phyloP scores from a whole-genome alignment of 129 eudicot genomes.

The Ambrosia trifida region DNA sequence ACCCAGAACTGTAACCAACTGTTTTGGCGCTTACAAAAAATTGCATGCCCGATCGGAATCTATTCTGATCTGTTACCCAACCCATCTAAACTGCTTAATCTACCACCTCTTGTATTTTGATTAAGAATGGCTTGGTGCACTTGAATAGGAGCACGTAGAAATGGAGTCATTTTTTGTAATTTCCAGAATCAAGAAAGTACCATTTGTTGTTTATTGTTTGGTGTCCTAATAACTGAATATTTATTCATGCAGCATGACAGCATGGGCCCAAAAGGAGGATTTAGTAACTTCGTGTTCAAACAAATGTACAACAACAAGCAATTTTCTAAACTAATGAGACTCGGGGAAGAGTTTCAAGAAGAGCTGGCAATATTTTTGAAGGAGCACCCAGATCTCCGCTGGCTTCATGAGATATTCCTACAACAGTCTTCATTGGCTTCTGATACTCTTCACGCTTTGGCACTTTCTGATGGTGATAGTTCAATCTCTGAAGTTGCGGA shows the following conservation, averaged over 20 bases:
- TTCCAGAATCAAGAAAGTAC: background rate
- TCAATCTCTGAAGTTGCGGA: slow-evolving; percentile 41
- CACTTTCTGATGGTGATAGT: slow-evolving; percentile 57
- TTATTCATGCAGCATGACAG: slow-evolving; percentile 67
- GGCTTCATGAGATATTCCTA: slow-evolving; percentile 92
- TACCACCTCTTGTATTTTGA: background rate
- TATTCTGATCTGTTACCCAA: too few relatives aligned
- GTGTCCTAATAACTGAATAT: slow-evolving; percentile 18
- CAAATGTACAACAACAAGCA: slow-evolving; percentile 69
- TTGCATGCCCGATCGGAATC: background rate
- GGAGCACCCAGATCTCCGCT: slow-evolving; percentile 73
- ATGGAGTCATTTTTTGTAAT: background rate
- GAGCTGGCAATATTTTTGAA: slow-evolving; percentile 68
- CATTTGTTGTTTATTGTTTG: background rate
- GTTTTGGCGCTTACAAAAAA: background rate
- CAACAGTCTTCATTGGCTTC: slow-evolving; percentile 79
- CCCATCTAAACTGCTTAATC: background rate
- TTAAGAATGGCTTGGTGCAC: background rate
- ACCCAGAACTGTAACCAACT: background rate
- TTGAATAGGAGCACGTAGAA: background rate
- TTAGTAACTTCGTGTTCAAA: slow-evolving; percentile 74
- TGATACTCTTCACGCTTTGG: slow-evolving; percentile 71
- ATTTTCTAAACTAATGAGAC: slow-evolving; percentile 74
- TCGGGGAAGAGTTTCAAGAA: slow-evolving; percentile 92
- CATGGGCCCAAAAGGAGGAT: slow-evolving; percentile 95